Base-by-base conservation (phyloP, 164 flowering plant genomes). In the Nelumbo lutea region DNA sequence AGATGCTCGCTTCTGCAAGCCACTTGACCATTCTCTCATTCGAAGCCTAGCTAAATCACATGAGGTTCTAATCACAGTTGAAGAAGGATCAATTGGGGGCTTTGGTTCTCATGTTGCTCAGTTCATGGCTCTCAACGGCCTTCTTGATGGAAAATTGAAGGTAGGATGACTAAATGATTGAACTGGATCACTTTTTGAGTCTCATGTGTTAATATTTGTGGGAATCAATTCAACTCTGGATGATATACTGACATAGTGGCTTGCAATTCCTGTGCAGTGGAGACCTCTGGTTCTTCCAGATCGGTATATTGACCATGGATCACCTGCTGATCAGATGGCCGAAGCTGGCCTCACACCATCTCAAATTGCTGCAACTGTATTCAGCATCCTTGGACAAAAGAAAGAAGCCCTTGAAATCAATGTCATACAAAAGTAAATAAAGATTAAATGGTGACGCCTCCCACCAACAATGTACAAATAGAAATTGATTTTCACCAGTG, bases 51-150 rank as follows among this genome's bases (percentile, higher is more conserved):
- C 97, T 15, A 95, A 86, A 73, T 86, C 91, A 6, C 96, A 95
- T 64, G 91, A 91, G 68, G 72, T 90, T 61, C 60, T 95, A 71
- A 89, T 94, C 67, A 94, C 98, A 1, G 88, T 94, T 2, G 98
- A 91, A 79, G 98, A 94, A 77, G 98, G 97, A 53, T 86, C 97
- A 1, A 86, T 95, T 41, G 98, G 98, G 6, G 98, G 98, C 9
- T 95, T 95, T 67, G 96, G 98, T 0, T 90, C 98, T 59, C 98
- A 95, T 76, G 98, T 95, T 56, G 90, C 82, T 65, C 98, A 95
- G 56, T 95, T 91, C 76, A 72, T 95, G 74, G 90, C 97, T 69
- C 90, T 95, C n/a, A 86, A 89, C 65, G 97, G 98, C 42, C 90
- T 95, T 75, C 92, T 95, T 61, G 98, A 95, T 76, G 97, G 96